Evolutionary conservation across 1,284 basidiomycete genomes (phyloP), one percentile per base, ranked within the genome.

Genomic region (Pseudozyma flocculosa): DNA sequence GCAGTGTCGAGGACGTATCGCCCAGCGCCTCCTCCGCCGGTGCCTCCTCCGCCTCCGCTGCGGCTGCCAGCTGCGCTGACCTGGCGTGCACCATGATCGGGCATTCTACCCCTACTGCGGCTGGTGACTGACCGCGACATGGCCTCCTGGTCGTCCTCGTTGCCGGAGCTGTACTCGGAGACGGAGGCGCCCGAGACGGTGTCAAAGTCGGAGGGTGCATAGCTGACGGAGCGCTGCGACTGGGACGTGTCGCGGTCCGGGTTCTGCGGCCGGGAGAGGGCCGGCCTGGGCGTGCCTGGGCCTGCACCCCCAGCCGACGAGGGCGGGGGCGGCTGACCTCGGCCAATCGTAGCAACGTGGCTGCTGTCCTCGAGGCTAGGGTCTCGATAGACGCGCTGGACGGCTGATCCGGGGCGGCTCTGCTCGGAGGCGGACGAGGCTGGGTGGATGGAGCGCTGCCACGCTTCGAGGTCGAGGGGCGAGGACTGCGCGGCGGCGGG

Each of bases 151-250:
- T 69, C 61, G 22, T 70, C 64, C 21, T 71, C 65, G 18, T 54
- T 59, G 23, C 56, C 68, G 1, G 70, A 72, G 46, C 66, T 68
- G 46, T 63, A 70, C 41, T 72, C 70, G 41, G 68, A 68, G 15
- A 61, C 54, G 7, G 68, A 70, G 45, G 70, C 39, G 30, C 55
- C 67, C 26, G 64, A 68, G 22, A 64, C 42, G 26, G 65, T 69
- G 36, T 70, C 68, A 38, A 72, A 36, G 44, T 72, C 70, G 17
- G 68, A 70, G 9, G 64, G 56, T 13, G 68, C 64, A 34, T 70
- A 72, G 1, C 64, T 68, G 46, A 66, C 57, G 29, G 63, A 57
- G 32, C 68, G 56, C 44, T 67, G 55, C 10, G 36, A 54, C 30
- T 54, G 53, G 14, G 64, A 70, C 4, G 46, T 38, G 37, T 70